Base-by-base conservation (phyloP, 495 filamentous ascomycete species). In the Tuber indicum region DNA sequence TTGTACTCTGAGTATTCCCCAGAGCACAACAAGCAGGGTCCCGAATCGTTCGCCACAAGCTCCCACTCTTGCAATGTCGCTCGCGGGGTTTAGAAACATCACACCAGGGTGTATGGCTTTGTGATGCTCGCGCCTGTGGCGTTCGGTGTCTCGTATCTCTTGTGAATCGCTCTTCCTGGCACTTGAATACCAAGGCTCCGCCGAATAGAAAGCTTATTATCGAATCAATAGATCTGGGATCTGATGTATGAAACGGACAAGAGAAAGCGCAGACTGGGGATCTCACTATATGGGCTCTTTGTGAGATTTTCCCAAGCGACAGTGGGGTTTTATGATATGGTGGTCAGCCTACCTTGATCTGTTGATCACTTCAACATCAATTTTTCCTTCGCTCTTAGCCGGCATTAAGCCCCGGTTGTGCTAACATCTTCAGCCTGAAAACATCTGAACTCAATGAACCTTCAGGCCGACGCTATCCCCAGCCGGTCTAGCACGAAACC, bases 361-460 rank as follows among this genome's bases (percentile, higher is more conserved):
- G 58, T 66, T 66, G 32, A 4, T 66, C 58, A 66, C 32, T 36
- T 66, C 58, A 66, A 36, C 58, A 26, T 36, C 58, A 17, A 36
- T 66, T 66, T 36, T 26, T 36, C 58, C 58, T 66, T 66, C 58
- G 58, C 58, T 66, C 58, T 66, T 66, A 66, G n/a, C 52, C 58
- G 58, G 58, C 26, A 66, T 66, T 66, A 66, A 36, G 26, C 14
- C 58, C 58, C 58, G 26, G 58, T 1, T 17, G 58, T 26, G 58
- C 58, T 66, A 66, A 66, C 12, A 66, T 66, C 58, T 66, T 66
- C 58, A 66, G 58, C 58, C 58, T 66, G 26, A 66, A 66, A 66
- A 19, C 58, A 66, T 32, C 58, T 66, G 58, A 36, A 36, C 58
- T 17, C 58, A 66, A 66, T 36, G 26, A 36, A 36, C 32, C 26